Evolutionary conservation across 2,329 filamentous ascomycete species (phyloP).

Genomic region (Westerdykella sp.): DNA sequence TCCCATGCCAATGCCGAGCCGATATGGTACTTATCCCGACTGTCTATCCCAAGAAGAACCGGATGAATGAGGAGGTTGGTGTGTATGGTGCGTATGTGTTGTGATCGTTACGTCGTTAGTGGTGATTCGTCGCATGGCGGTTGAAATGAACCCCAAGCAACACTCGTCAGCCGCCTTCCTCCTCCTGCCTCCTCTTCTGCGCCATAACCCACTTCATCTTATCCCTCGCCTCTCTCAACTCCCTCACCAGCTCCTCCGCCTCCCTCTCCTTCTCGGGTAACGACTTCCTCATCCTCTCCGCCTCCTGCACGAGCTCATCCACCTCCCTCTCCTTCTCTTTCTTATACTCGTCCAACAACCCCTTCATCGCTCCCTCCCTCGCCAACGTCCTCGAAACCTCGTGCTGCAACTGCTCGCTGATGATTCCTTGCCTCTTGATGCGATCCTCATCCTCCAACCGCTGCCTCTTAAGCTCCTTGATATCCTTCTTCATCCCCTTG

Average conservation of each 20-base stretch:
- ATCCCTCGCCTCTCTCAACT: constrained; percentile 55
- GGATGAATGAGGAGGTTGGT: no score
- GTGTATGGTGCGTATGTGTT: no score
- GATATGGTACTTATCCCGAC: constrained; percentile 14
- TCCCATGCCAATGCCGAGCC: constrained; percentile 2
- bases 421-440: constrained; percentile 53
- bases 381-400: constrained; percentile 57
- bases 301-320: constrained; percentile 53
- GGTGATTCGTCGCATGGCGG: not conserved
- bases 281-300: constrained; percentile 49
- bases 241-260: constrained; percentile 54
- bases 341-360: constrained; percentile 59
- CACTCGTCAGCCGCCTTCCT: not conserved
- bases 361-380: constrained; percentile 57
- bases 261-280: constrained; percentile 54
- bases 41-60: constrained; percentile 9
- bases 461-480: constrained; percentile 26
- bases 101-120: constrained; percentile 17
- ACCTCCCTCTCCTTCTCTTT: constrained; percentile 57
- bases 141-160: not conserved
- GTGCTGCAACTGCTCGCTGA: constrained; percentile 67
- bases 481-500: constrained; percentile 50
- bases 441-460: constrained; percentile 28
- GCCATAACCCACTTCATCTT: constrained; percentile 66
- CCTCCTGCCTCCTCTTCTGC: constrained; percentile 21